Evolutionary conservation across 2,329 filamentous ascomycete species (phyloP).

Genomic region (Ophiosphaerella korrae): DNA sequence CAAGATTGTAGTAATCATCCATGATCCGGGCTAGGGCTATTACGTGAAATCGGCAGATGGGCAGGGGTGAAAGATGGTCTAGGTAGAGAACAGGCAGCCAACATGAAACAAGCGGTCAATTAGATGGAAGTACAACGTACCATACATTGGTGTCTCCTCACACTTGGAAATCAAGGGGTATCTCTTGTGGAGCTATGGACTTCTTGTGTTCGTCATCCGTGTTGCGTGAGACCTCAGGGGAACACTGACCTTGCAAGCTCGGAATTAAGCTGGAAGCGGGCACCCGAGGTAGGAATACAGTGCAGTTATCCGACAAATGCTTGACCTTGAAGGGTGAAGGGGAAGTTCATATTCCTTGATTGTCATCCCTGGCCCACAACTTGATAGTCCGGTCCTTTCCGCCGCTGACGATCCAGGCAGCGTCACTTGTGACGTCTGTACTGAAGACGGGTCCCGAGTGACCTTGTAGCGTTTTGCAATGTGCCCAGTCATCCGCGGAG

Average conservation of each 20-base stretch:
- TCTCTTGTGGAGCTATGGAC: conserved; percentile 21
- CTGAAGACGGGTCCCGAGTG: conserved; percentile 93
- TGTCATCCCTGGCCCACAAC: conserved; percentile 82
- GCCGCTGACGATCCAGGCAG: conserved; percentile 90
- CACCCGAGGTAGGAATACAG: not conserved
- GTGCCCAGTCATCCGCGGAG: conserved; percentile 92
- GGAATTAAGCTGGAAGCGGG: not conserved
- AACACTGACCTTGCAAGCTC: conserved; percentile 17
- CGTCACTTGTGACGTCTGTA: conserved; percentile 84
- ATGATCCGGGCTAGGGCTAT: no score
- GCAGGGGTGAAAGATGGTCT: no score
- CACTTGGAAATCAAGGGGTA: conserved; percentile 18
- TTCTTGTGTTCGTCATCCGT: conserved; percentile 15
- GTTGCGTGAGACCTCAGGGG: conserved; percentile 7
- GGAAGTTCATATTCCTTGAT: conserved; percentile 38
- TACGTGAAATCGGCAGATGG: no score
- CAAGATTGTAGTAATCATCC: no score
- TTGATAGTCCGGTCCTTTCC: conserved; percentile 96
- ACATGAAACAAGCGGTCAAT: not conserved
- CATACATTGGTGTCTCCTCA: conserved; percentile 13
- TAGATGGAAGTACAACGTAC: not conserved
- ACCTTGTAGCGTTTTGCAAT: conserved; percentile 84
- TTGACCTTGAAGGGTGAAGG: not conserved
- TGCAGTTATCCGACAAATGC: not conserved
- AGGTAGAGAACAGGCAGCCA: no score